Percentiles rank a stretch among this genome's conserved stretches.
Evolutionary conservation across 1,284 basidiomycete genomes (phyloP).

Genomic region (Hypsizygus ulmarius): DNA sequence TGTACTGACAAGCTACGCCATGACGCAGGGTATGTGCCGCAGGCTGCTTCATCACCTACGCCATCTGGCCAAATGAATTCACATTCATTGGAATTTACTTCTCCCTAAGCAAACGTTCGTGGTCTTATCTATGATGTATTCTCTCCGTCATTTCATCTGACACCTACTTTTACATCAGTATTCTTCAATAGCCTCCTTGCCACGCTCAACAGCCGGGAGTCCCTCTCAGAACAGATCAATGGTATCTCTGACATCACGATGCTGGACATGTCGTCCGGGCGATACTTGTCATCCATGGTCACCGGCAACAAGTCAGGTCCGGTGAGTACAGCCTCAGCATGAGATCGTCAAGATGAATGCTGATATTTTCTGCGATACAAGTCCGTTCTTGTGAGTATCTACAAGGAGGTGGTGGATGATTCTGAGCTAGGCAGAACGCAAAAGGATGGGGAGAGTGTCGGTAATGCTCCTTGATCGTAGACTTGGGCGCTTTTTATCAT

Average conservation of each 20-base stretch:
- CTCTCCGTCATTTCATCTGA: not conserved
- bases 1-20: not conserved
- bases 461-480: too few relatives aligned
- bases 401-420: slow-evolving; percentile 10
- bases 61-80: slow-evolving; percentile 32
- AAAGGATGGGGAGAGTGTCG: too few relatives aligned
- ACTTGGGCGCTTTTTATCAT: too few relatives aligned
- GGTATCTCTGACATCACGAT: slow-evolving; percentile 18
- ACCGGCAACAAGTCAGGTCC: slow-evolving; percentile 4
- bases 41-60: slow-evolving; percentile 32
- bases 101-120: slow-evolving; percentile 29
- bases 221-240: slow-evolving; percentile 11
- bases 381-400: slow-evolving; percentile 15
- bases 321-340: not conserved
- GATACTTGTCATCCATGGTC: not conserved
- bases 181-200: slow-evolving; percentile 32
- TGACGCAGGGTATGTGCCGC: slow-evolving; percentile 20
- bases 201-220: slow-evolving; percentile 23
- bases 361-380: not conserved
- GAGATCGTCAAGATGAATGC: not conserved
- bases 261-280: slow-evolving; percentile 8
- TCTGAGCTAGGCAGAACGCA: not conserved
- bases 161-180: slow-evolving; percentile 20
- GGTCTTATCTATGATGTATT: slow-evolving; percentile 16
- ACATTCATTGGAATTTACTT: slow-evolving; percentile 34